Percentiles rank a stretch among this genome's conserved stretches.
phyloP scores from a whole-genome alignment of 1,139 yeast genomes.

The Groenewaldozyma sp. region DNA sequence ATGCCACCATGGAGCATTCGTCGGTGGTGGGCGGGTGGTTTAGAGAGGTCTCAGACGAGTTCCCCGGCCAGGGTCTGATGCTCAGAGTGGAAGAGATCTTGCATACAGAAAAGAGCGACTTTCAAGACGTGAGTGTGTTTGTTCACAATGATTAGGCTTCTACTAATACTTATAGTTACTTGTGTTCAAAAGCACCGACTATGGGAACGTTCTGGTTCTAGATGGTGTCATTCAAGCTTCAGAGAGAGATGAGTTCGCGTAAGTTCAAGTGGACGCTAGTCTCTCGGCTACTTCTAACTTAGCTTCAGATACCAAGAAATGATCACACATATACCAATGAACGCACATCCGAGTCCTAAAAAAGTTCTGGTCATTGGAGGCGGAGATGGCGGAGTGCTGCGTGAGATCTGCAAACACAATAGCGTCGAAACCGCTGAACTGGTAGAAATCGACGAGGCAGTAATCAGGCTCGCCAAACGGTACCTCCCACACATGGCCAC shows the following conservation, averaged over 20 bases:
- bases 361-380: slow-evolving; percentile 84
- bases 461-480: slow-evolving; percentile 62
- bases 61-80: slow-evolving; percentile 96
- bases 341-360: slow-evolving; percentile 65
- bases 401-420: slow-evolving; percentile 73
- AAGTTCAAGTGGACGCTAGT: too few species aligned
- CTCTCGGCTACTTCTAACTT: not conserved
- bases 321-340: slow-evolving; percentile 71
- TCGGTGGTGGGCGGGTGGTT: slow-evolving; percentile 70
- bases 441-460: slow-evolving; percentile 88
- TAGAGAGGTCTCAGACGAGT: slow-evolving; percentile 76
- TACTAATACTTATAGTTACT: slow-evolving; percentile 33
- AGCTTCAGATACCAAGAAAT: slow-evolving; percentile 55
- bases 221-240: slow-evolving; percentile 87
- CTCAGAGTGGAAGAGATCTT: slow-evolving; percentile 69
- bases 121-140: slow-evolving; percentile 63
- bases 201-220: slow-evolving; percentile 76
- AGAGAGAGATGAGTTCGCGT: slow-evolving; percentile 82
- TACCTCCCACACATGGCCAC: slow-evolving; percentile 76
- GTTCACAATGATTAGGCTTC: not conserved
- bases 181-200: slow-evolving; percentile 62
- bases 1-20: too few species aligned
- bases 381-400: slow-evolving; percentile 87
- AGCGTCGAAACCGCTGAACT: slow-evolving; percentile 61
- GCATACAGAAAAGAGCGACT: slow-evolving; percentile 65